These are phyloP conservation scores for Spirogloea muscicola DNA, from an alignment of 139 green algal species.

Conservation along the genomic window DNA sequence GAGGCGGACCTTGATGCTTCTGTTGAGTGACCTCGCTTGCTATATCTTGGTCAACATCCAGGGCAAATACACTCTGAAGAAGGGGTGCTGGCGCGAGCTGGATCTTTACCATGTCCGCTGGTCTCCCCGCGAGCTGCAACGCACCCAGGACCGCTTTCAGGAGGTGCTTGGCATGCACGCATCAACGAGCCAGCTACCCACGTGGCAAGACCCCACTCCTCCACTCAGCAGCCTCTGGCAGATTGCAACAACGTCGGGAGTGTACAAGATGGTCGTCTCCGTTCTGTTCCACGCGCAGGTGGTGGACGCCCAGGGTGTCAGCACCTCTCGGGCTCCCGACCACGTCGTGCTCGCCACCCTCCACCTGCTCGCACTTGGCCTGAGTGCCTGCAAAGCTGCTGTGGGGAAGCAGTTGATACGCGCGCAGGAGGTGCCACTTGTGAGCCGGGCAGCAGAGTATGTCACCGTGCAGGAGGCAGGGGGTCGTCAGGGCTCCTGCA, in stretches of 20 bases:
- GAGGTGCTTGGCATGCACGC: neutral
- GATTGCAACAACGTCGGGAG: constrained; percentile 9
- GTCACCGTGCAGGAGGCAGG: neutral
- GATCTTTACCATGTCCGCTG: constrained; percentile 37
- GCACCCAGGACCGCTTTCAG: constrained; percentile 32
- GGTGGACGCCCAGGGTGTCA: neutral
- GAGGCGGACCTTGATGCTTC: too few species aligned
- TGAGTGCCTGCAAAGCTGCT: constrained; percentile 5
- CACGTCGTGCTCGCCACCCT: constrained; percentile 31
- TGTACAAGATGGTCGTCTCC: constrained; percentile 25
- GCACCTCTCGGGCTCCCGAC: constrained; percentile 7
- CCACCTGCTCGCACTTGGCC: constrained; percentile 36
- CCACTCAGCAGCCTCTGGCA: constrained; percentile 8
- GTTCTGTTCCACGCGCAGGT: constrained; percentile 34
- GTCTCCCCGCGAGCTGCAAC: constrained; percentile 34
- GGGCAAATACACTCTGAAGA: constrained; percentile 42
- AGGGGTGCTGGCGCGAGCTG: constrained; percentile 45
- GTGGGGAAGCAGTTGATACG: neutral
- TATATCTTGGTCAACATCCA: too few species aligned
- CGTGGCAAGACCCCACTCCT: constrained; percentile 18
- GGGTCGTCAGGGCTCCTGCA: neutral
- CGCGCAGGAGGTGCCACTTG: neutral
- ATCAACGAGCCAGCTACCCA: constrained; percentile 7
- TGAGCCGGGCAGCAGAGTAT: neutral
- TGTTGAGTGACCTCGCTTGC: too few species aligned